Evolutionary conservation across 495 filamentous ascomycete species (phyloP).

Genomic region (Daldinia bambusicola): DNA sequence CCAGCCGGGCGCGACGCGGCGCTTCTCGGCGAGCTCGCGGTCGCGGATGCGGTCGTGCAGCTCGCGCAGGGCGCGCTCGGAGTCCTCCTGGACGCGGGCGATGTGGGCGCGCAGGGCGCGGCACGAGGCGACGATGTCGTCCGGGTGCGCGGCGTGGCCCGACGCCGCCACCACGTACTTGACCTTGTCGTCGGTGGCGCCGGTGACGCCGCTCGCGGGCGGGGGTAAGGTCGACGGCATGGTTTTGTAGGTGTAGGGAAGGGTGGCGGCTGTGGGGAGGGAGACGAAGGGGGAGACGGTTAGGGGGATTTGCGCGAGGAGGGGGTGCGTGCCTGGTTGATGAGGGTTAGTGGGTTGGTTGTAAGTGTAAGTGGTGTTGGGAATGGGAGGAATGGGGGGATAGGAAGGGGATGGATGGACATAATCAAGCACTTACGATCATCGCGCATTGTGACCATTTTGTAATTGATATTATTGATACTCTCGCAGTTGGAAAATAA

Average conservation of each 20-base stretch:
- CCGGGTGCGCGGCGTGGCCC: constrained; percentile 80
- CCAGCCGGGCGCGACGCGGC: constrained; percentile 92
- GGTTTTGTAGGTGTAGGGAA: constrained; percentile 94
- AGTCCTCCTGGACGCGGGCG: constrained; percentile 68
- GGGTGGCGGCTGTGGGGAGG: constrained; percentile 87
- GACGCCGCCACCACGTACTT: constrained; percentile 79
- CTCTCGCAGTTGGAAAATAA: neutral
- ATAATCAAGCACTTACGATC: constrained; percentile 51
- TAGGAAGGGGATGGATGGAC: neutral
- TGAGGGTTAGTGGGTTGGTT: constrained; percentile 24
- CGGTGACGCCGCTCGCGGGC: constrained; percentile 68
- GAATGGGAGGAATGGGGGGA: neutral
- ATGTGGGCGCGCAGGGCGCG: constrained; percentile 79
- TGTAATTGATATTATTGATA: constrained; percentile 4
- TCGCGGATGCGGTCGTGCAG: constrained; percentile 78
- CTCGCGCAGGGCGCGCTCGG: constrained; percentile 69
- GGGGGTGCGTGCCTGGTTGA: constrained; percentile 76
- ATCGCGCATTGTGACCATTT: constrained; percentile 55
- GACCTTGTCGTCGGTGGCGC: constrained; percentile 56
- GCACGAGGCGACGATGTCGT: constrained; percentile 84
- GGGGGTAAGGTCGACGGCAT: constrained; percentile 87
- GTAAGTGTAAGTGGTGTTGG: neutral
- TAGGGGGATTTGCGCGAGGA: constrained; percentile 90
- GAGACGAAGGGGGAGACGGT: constrained; percentile 95
- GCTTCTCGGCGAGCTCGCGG: constrained; percentile 89